Evolutionary conservation across 1,284 basidiomycete species (phyloP).

Genomic region (Fomitopsis betulina): DNA sequence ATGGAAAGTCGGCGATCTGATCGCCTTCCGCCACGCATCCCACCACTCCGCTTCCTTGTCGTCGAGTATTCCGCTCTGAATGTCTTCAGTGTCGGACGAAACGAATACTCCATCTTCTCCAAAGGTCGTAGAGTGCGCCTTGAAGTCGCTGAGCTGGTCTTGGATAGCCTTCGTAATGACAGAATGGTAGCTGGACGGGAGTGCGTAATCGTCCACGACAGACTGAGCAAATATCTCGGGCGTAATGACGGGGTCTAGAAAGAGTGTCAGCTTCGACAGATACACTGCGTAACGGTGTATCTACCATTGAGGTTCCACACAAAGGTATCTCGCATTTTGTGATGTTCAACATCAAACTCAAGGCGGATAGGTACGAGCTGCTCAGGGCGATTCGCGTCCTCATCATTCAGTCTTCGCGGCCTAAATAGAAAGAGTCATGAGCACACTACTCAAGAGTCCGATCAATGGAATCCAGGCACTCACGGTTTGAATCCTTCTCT

Average conservation of each 20-base stretch:
- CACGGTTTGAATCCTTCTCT: constrained; percentile 72
- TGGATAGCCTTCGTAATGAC: constrained; percentile 84
- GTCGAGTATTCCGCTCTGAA: constrained; percentile 44
- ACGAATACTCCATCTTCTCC: constrained; percentile 30
- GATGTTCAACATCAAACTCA: constrained; percentile 91
- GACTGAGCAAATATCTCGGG: constrained; percentile 89
- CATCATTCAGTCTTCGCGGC: constrained; percentile 54
- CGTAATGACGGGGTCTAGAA: constrained; percentile 80
- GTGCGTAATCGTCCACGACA: constrained; percentile 87
- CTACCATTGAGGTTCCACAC: constrained; percentile 93
- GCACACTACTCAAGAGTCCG: neutral
- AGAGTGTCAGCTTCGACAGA: neutral
- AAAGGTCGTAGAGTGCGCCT: constrained; percentile 48
- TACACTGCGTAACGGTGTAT: constrained; percentile 17
- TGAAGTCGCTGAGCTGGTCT: constrained; percentile 83
- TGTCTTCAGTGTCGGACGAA: constrained; percentile 25
- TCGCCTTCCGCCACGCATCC: constrained; percentile 61
- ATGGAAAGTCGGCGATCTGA: constrained; percentile 33
- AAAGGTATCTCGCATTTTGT: constrained; percentile 93
- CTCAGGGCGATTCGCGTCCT: constrained; percentile 64
- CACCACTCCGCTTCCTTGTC: constrained; percentile 61
- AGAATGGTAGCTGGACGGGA: constrained; percentile 68
- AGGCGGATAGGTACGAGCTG: constrained; percentile 89
- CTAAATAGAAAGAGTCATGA: constrained; percentile 36
- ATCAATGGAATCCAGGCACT: constrained; percentile 26